phyloP scores from a whole-genome alignment of 192 early-diverging fungal genomes.

The Coemansia sp. region DNA sequence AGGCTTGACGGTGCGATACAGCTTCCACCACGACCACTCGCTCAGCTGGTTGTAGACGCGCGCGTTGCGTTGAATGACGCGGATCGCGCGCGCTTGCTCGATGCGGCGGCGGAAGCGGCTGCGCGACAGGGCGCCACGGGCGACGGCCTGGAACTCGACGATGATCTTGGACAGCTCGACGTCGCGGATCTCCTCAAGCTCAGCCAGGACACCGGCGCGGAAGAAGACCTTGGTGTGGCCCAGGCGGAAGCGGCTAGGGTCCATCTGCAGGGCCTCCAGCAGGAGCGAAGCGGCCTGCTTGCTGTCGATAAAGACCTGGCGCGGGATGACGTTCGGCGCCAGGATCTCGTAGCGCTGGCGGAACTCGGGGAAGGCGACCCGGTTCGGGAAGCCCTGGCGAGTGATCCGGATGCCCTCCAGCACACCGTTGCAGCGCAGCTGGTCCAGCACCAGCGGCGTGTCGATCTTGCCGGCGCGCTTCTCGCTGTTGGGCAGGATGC shows the following conservation, averaged over 20 bases:
- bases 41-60: constrained; percentile 81
- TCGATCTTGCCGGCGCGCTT: constrained; percentile 81
- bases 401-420: constrained; percentile 96
- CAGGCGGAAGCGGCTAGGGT: constrained; percentile 76
- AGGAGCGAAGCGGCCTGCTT: constrained; percentile 76
- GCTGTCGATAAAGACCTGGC: constrained; percentile 83
- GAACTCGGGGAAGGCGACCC: constrained; percentile 89
- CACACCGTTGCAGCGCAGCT: constrained; percentile 95
- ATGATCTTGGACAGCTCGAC: constrained; percentile 77
- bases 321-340: constrained; percentile 68
- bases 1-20: constrained; percentile 90
- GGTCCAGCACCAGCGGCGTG: constrained; percentile 82
- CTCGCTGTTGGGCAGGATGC: constrained; percentile 92
- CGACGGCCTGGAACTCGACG: constrained; percentile 77
- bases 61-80: constrained; percentile 91
- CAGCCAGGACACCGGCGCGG: constrained; percentile 87
- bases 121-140: constrained; percentile 78
- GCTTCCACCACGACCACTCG: constrained; percentile 95
- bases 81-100: constrained; percentile 81
- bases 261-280: constrained; percentile 69
- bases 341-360: constrained; percentile 90
- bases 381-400: constrained; percentile 90
- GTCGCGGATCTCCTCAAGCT: constrained; percentile 90
- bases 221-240: constrained; percentile 97
- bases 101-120: constrained; percentile 58